Conservation (phyloP, 2,329 filamentous ascomycete genomes). For the Cryphonectria radicalis region DNA sequence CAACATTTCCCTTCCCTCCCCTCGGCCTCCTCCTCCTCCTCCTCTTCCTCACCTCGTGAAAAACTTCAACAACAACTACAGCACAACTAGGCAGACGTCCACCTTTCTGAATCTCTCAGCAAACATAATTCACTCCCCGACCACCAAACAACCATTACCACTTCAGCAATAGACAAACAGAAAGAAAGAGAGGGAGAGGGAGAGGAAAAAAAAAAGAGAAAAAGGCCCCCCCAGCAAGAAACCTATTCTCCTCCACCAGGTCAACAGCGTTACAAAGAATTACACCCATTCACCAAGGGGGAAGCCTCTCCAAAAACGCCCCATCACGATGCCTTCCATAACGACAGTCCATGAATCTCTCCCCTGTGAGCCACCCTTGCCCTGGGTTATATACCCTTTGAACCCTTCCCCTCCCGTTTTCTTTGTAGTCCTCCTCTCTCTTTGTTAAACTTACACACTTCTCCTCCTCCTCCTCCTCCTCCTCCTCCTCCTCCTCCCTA, state of each 20-base stretch:
- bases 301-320: not conserved
- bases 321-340: conserved; percentile 64
- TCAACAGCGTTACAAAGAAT: not conserved
- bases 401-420: conserved; percentile 21
- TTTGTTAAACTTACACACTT: too few species aligned
- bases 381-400: conserved; percentile 23
- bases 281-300: not conserved
- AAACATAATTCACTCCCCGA: not conserved
- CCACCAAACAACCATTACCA: not conserved
- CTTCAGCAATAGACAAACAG: not conserved
- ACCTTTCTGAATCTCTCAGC: not conserved
- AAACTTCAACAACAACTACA: not conserved
- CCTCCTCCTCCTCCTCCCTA: too few species aligned
- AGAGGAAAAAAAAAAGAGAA: not conserved
- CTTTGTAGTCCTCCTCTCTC: not conserved
- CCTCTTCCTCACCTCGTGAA: not conserved
- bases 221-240: not conserved
- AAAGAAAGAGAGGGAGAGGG: too few species aligned
- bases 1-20: not conserved
- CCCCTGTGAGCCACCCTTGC: conserved; percentile 63
- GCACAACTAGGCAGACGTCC: not conserved
- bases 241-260: not conserved
- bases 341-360: conserved; percentile 77
- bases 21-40: not conserved
- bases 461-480: too few species aligned